Evolutionary conservation across 2,329 filamentous ascomycete genomes (phyloP), one percentile per base, ranked within the genome.

Genomic region (Ophiostoma angusticollis): DNA sequence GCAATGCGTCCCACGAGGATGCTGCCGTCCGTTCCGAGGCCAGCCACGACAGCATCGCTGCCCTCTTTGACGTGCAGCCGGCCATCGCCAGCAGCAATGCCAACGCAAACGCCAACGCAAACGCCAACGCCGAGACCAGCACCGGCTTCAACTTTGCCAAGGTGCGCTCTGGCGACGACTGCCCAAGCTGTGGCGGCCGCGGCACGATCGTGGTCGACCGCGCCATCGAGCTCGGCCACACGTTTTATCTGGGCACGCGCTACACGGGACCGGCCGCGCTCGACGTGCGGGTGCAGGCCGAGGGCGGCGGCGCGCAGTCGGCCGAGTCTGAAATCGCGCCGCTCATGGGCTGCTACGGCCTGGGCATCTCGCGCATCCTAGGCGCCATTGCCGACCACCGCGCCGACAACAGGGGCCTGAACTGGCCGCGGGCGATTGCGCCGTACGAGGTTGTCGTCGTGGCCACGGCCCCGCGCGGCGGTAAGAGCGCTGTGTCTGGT

Each of bases 301-400:
- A 23, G 31, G 9, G 45, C 45, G 44, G 45, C n/a, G 48, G 25
- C n/a, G n/a, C n/a, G n/a, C n/a, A n/a, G n/a, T n/a, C 2, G 23
- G 23, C 5, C 65, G 75, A 0, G n/a, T 8, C 18, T 6, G 12
- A 31, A 9, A 13, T 45, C 11, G 38, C 38, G n/a, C 47, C 47
- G 1, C 76, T 93, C 47, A 98, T 98, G 91, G 91, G 91, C 40
- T 98, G 91, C 56, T 85, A 95, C 54, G 91, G 91, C 1, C 93
- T 98, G 45, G 91, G 91, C 2, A 76, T 98, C 14, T 93, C 86
- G 5, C 80, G 91, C 31, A 78, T 98, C 50, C 79, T 98, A 45
- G 86, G 80, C 8, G 85, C 91, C 2, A 75, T 91, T 1, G 87
- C 87, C 1, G 80, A 89, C 46, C 71, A 80, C 28, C 65, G 85